A percentile compares a stretch with the other conserved stretches of the same genome.
Conservation (phyloP, 768 basidiomycete genomes). For the Nevesoporus exiguus region DNA sequence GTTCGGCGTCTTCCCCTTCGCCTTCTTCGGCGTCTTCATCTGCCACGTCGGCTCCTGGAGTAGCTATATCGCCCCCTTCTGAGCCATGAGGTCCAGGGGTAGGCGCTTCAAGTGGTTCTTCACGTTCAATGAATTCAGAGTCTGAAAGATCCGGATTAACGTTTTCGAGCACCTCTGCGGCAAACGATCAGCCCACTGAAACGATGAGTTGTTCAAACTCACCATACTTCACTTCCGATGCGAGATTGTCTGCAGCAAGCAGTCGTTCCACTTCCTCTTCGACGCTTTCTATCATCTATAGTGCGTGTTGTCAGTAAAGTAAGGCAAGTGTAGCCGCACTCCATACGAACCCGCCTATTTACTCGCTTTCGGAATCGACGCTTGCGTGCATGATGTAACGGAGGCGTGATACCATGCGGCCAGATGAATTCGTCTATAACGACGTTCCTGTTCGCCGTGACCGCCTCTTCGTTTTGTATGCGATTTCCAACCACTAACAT, state of each 20-base stretch:
- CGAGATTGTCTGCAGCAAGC: constrained; percentile 73
- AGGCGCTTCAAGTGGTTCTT: constrained; percentile 55
- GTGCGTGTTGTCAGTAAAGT: constrained; percentile 7
- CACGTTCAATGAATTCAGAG: constrained; percentile 78
- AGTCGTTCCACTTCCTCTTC: constrained; percentile 90
- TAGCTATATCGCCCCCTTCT: constrained; percentile 61
- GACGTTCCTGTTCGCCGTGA: constrained; percentile 63
- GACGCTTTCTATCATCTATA: constrained; percentile 88
- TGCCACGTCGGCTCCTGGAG: constrained; percentile 49
- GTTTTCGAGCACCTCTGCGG: constrained; percentile 77
- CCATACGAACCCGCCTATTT: constrained; percentile 62
- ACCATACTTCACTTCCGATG: constrained; percentile 78
- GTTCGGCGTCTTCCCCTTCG: constrained; percentile 57
- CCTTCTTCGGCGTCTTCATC: constrained; percentile 60
- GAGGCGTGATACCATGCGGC: constrained; percentile 95
- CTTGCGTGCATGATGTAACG: constrained; percentile 85
- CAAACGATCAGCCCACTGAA: background rate
- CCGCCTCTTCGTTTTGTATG: constrained; percentile 64
- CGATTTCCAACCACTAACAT: constrained; percentile 89
- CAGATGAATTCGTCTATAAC: constrained; percentile 96
- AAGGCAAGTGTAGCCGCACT: background rate
- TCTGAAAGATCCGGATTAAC: constrained; percentile 90
- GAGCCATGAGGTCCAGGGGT: constrained; percentile 69
- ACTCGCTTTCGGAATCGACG: constrained; percentile 89
- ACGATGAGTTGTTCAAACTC: constrained; percentile 13